phyloP scores from a whole-genome alignment of 139 green algal species.

The Closterium sp. region DNA sequence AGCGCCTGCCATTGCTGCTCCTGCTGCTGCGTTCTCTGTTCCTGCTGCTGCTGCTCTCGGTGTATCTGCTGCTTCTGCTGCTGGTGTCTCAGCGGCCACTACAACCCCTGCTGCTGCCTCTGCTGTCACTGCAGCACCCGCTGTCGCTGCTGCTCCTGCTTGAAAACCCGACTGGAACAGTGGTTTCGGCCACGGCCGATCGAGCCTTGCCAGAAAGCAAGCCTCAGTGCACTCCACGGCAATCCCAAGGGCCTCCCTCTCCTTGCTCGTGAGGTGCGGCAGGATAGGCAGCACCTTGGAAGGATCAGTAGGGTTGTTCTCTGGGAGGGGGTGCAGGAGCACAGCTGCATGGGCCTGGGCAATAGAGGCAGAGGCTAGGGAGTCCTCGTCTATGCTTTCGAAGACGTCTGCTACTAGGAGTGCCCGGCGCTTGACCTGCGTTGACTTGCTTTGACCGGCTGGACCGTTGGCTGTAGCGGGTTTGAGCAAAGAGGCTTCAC shows the following conservation, averaged over 20 bases:
- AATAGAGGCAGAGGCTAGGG: constrained; percentile 44
- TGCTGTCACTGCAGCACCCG: neutral
- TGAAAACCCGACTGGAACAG: neutral
- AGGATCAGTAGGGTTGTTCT: neutral
- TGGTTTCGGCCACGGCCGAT: neutral
- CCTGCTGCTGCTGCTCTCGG: neutral
- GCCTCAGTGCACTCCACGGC: neutral
- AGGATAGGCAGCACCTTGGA: neutral
- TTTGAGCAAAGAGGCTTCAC: neutral
- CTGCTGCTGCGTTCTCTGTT: too few relatives aligned
- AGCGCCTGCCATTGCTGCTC: too few relatives aligned
- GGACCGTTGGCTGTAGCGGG: neutral
- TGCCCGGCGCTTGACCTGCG: neutral
- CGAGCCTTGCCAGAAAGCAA: neutral
- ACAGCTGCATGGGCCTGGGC: constrained; percentile 15
- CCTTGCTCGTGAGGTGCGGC: neutral
- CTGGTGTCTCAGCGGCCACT: neutral
- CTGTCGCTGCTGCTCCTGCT: neutral
- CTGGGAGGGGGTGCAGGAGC: neutral
- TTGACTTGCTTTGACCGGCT: neutral
- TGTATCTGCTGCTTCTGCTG: neutral
- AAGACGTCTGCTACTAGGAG: neutral
- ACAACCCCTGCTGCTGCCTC: neutral
- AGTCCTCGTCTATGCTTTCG: constrained; percentile 8
- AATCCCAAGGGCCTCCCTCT: neutral